Evolutionary conservation across 768 basidiomycete genomes (phyloP).

Genomic region (Trametes cubensis): DNA sequence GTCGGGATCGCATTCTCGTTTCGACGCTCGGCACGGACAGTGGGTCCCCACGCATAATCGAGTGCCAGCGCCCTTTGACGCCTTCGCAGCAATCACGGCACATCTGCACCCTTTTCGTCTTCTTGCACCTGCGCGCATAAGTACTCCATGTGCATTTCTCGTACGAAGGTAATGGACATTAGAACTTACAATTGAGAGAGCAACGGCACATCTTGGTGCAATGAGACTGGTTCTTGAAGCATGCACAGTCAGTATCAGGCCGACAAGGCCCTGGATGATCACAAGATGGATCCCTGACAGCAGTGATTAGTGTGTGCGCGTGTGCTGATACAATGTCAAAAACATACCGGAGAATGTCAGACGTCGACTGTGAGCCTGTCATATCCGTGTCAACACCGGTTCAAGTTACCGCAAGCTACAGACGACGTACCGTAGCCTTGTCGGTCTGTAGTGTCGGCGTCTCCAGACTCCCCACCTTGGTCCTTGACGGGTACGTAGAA

Average conservation of each 20-base stretch:
- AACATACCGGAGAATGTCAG: slow-evolving; percentile 1
- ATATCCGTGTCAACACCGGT: neutral
- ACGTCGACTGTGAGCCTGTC: neutral
- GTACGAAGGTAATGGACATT: neutral
- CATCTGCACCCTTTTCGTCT: slow-evolving; percentile 64
- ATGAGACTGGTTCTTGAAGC: slow-evolving; percentile 50
- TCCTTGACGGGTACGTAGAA: neutral
- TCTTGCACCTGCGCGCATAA: slow-evolving; percentile 46
- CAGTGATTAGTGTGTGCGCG: neutral
- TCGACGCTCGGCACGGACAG: slow-evolving; percentile 55
- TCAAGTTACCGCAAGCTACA: neutral
- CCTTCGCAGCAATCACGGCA: slow-evolving; percentile 12
- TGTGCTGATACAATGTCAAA: too few species aligned
- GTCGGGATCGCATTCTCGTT: slow-evolving; percentile 71
- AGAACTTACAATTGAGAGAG: slow-evolving; percentile 46
- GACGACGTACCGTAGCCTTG: neutral
- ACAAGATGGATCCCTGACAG: slow-evolving; percentile 36
- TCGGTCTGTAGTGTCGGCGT: too few species aligned
- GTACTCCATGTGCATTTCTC: neutral
- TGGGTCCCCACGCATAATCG: slow-evolving; percentile 40
- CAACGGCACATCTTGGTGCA: slow-evolving; percentile 64
- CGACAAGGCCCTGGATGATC: slow-evolving; percentile 59
- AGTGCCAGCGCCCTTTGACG: slow-evolving; percentile 22
- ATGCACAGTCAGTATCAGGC: slow-evolving; percentile 46
- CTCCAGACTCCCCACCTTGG: neutral